Evolutionary conservation across 495 filamentous ascomycete species (phyloP).

Genomic region (Hypoxylon perforatum): DNA sequence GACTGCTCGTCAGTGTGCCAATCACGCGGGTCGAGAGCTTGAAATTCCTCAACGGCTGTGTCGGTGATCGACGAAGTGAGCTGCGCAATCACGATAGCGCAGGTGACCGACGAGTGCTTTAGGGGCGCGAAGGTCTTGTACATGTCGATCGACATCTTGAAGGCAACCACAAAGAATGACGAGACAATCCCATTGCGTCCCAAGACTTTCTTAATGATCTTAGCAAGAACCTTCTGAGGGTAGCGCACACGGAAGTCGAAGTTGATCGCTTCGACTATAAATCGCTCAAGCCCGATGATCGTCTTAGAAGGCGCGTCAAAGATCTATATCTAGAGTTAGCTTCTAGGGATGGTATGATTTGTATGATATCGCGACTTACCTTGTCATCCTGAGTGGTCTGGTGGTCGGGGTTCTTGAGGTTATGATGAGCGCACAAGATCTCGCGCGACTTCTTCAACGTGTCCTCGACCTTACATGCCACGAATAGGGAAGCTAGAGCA

Average conservation of each 20-base stretch:
- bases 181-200: constrained; percentile 43
- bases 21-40: constrained; percentile 43
- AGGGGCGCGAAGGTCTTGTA: constrained; percentile 93
- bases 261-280: constrained; percentile 91
- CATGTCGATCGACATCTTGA: constrained; percentile 84
- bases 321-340: constrained; percentile 58
- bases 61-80: constrained; percentile 76
- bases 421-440: constrained; percentile 89
- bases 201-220: constrained; percentile 71
- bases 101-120: constrained; percentile 82
- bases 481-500: constrained; percentile 86
- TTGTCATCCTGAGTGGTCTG: constrained; percentile 83
- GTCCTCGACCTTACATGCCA: constrained; percentile 96
- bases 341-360: not conserved
- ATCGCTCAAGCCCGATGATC: constrained; percentile 87
- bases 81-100: constrained; percentile 85
- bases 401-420: constrained; percentile 79
- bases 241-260: constrained; percentile 96
- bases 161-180: constrained; percentile 70
- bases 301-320: constrained; percentile 81
- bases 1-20: constrained; percentile 73
- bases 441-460: constrained; percentile 96
- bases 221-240: constrained; percentile 83
- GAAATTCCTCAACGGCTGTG: constrained; percentile 57
- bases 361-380: constrained; percentile 55